A percentile compares a stretch with the other conserved stretches of the same genome.
phyloP scores from a whole-genome alignment of 495 filamentous ascomycete genomes.

The Penicillium goetzii region DNA sequence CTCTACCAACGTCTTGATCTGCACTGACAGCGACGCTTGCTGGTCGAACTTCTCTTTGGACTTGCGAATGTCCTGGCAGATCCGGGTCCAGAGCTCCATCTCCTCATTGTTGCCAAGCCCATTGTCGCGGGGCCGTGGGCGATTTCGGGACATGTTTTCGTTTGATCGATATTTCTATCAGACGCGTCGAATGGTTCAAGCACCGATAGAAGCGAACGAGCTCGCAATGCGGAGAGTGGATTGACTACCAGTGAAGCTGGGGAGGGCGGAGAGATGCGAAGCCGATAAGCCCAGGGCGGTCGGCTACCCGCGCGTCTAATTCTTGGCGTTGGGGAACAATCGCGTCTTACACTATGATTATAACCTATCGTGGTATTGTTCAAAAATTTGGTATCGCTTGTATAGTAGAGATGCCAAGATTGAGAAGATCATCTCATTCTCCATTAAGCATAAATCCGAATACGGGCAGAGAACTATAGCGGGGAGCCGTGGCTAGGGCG shows the following conservation, averaged over 20 bases:
- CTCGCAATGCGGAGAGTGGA: neutral
- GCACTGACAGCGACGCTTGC: constrained; percentile 49
- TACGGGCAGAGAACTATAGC: neutral
- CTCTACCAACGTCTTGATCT: constrained; percentile 58
- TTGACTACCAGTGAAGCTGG: constrained; percentile 10
- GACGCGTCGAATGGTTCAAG: neutral
- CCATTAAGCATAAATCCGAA: neutral
- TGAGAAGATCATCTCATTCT: neutral
- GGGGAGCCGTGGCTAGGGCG: neutral
- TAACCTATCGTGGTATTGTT: neutral
- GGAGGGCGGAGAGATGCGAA: constrained; percentile 12
- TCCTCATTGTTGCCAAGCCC: constrained; percentile 62
- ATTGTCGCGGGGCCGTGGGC: constrained; percentile 52
- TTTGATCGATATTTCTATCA: neutral
- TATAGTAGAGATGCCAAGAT: neutral
- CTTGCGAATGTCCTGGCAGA: constrained; percentile 58
- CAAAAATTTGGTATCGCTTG: neutral
- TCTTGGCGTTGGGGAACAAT: constrained; percentile 4
- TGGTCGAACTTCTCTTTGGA: constrained; percentile 67
- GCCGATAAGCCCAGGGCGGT: constrained; percentile 25
- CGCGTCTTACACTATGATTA: neutral
- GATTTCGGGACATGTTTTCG: constrained; percentile 49
- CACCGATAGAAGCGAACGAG: neutral
- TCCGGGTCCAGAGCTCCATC: constrained; percentile 65
- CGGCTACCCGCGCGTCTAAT: constrained; percentile 24